Conservation (phyloP, 345 rosid genomes). For the Turritis glabra region DNA sequence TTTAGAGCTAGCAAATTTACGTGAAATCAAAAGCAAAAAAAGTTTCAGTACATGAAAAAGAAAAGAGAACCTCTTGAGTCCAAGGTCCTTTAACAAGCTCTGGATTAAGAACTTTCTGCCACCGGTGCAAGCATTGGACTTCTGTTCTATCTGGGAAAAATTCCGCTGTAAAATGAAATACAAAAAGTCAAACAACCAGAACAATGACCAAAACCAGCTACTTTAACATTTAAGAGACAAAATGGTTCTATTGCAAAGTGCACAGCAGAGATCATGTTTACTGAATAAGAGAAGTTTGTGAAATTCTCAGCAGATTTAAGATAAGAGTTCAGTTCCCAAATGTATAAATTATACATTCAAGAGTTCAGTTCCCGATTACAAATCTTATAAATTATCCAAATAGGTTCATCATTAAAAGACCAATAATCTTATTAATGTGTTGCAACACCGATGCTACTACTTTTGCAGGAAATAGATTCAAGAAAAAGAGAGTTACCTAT, state of each 20-base stretch:
- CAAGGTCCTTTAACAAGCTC: constrained; percentile 97
- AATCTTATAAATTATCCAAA: background rate
- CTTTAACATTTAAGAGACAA: background rate
- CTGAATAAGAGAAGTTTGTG: background rate
- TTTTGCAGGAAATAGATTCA: background rate
- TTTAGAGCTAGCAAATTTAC: background rate
- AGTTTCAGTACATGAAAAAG: background rate
- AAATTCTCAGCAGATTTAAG: background rate
- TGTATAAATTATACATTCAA: background rate
- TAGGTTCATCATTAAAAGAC: constrained; percentile 1
- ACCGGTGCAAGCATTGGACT: constrained; percentile 94
- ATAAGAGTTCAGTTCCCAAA: background rate
- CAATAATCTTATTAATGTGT: background rate
- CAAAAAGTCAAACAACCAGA: background rate
- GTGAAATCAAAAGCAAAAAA: background rate
- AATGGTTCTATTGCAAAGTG: background rate
- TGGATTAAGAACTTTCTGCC: constrained; percentile 99
- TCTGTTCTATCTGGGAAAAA: constrained; percentile 86
- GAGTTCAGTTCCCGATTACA: background rate
- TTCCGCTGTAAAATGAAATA: constrained; percentile 61
- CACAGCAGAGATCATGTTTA: background rate
- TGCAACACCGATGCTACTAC: background rate
- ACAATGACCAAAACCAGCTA: constrained; percentile 5
- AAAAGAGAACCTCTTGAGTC: constrained; percentile 73
- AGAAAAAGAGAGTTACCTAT: constrained; percentile 55